Conservation (phyloP, 2,329 filamentous ascomycete genomes). For the Colletotrichum cereale region DNA sequence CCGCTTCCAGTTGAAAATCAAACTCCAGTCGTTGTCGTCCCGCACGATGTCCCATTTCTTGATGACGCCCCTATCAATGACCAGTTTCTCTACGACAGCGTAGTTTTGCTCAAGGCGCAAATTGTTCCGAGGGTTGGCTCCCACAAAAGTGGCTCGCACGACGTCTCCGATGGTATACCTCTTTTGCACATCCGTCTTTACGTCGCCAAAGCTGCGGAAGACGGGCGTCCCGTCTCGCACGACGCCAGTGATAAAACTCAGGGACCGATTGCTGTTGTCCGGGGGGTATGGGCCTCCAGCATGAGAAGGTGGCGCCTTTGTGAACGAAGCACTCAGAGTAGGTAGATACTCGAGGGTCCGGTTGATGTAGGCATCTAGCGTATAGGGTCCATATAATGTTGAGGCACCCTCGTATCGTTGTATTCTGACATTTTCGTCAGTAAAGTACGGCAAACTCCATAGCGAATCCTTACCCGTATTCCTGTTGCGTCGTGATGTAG, state of each 20-base stretch:
- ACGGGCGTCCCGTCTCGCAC: conserved; percentile 76
- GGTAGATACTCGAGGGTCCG: conserved; percentile 62
- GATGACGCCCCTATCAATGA: conserved; percentile 45
- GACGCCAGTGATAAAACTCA: conserved; percentile 85
- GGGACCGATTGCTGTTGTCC: conserved; percentile 79
- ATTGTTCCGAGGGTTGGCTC: conserved; percentile 90
- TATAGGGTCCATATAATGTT: conserved; percentile 87
- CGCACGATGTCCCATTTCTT: conserved; percentile 73
- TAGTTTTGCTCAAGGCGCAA: conserved; percentile 83
- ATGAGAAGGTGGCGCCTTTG: conserved; percentile 33
- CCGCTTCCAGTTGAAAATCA: conserved; percentile 84
- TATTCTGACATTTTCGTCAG: conserved; percentile 54
- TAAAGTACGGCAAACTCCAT: conserved; percentile 42
- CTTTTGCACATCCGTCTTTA: conserved; percentile 65
- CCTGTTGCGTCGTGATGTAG: conserved; percentile 80
- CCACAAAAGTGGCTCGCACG: conserved; percentile 79
- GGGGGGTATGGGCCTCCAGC: conserved; percentile 73
- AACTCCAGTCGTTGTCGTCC: conserved; percentile 85
- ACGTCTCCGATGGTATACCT: conserved; percentile 69
- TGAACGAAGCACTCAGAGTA: conserved; percentile 19
- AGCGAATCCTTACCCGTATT: conserved; percentile 56
- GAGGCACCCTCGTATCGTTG: conserved; percentile 94
- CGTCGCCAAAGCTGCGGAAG: conserved; percentile 77
- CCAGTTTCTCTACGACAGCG: conserved; percentile 77
- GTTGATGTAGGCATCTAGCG: conserved; percentile 88